phyloP scores from a whole-genome alignment of 176 grass and related monocot species.

The Eleusine coracana region DNA sequence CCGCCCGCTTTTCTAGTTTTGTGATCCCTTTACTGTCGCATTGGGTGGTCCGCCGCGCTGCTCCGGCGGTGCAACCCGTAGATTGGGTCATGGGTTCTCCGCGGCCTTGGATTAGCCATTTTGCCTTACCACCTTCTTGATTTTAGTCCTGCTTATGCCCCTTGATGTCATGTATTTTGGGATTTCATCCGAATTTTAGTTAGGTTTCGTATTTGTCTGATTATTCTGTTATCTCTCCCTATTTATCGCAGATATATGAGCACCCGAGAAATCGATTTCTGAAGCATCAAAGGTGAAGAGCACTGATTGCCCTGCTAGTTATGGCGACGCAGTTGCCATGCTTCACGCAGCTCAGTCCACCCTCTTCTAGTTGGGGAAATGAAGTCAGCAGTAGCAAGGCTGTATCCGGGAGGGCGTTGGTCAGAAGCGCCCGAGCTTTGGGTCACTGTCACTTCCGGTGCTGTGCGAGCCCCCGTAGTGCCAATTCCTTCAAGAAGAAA shows the following conservation, averaged over 20 bases:
- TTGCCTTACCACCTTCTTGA: no score
- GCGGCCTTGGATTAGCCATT: no score
- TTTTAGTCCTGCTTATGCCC: no score
- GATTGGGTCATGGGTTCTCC: no score
- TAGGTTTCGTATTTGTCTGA: no score
- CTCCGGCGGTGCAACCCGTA: no score
- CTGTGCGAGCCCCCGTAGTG: constrained; percentile 39
- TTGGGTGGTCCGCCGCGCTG: neutral
- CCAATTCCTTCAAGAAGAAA: constrained; percentile 56
- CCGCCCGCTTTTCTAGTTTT: constrained; percentile 1
- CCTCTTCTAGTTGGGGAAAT: constrained; percentile 32
- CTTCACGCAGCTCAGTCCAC: constrained; percentile 55
- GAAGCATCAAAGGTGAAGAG: neutral
- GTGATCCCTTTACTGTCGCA: neutral
- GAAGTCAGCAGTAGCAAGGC: constrained; percentile 14
- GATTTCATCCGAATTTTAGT: no score
- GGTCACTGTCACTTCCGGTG: constrained; percentile 42
- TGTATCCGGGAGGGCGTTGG: constrained; percentile 1
- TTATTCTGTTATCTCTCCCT: neutral
- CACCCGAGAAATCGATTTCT: neutral
- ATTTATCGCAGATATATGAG: constrained; percentile 3
- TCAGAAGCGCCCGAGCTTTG: neutral
- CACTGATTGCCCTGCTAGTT: neutral
- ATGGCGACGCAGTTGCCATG: constrained; percentile 70
- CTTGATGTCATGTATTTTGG: no score